These are phyloP conservation scores for Cucurbita moschata DNA, from an alignment of 306 rosid species.

Conservation along the genomic window DNA sequence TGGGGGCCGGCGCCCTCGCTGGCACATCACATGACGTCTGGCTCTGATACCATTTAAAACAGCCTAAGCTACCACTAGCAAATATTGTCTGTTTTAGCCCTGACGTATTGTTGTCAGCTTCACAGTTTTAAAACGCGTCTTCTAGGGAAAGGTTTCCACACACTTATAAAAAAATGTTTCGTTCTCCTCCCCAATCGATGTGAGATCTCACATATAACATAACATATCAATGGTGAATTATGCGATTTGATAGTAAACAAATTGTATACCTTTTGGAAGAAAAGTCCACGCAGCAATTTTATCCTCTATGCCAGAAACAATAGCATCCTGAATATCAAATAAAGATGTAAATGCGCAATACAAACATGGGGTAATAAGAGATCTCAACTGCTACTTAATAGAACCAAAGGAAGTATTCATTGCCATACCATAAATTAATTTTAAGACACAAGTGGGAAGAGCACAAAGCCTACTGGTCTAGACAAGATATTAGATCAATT, in stretches of 20 bases:
- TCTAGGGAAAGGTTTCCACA: too few relatives aligned
- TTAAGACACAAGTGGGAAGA: neutral
- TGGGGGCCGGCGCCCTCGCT: too few relatives aligned
- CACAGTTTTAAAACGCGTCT: too few relatives aligned
- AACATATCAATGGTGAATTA: neutral
- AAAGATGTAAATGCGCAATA: neutral
- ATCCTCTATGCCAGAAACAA: constrained; percentile 79
- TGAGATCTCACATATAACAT: too few relatives aligned
- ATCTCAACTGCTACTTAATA: neutral
- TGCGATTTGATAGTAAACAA: neutral
- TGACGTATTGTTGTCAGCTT: too few relatives aligned
- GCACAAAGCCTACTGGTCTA: neutral
- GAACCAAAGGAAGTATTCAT: neutral
- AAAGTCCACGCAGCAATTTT: constrained; percentile 88
- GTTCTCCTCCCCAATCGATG: too few relatives aligned
- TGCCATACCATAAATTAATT: neutral
- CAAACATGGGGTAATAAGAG: neutral
- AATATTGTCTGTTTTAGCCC: too few relatives aligned
- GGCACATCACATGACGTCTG: too few relatives aligned
- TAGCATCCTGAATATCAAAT: constrained; percentile 48
- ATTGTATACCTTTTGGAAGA: constrained; percentile 79
- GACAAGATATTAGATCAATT: neutral
- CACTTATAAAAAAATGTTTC: too few relatives aligned
- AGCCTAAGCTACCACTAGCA: too few relatives aligned
- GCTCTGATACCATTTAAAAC: too few relatives aligned